Evolutionary conservation across 2,329 filamentous ascomycete genomes (phyloP).

Genomic region (Ophiostoma fasciatum): DNA sequence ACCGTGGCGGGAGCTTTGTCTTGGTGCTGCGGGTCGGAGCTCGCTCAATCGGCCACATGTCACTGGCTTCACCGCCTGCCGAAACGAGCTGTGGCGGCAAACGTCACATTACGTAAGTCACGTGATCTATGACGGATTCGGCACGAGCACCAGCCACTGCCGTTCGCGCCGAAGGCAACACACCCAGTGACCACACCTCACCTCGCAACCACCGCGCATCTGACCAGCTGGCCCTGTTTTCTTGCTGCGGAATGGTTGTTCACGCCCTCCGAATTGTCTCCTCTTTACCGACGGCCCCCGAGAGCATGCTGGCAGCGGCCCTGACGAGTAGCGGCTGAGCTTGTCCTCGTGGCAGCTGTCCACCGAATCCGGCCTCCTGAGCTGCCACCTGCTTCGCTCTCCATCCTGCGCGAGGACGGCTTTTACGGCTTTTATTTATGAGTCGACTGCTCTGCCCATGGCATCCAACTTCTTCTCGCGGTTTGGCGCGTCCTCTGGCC

Average conservation of each 20-base stretch:
- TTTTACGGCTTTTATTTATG: no score
- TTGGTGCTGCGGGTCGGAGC: background rate
- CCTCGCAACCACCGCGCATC: background rate
- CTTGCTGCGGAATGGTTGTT: background rate
- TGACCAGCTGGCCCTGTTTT: conserved; percentile 3
- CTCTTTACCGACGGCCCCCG: background rate
- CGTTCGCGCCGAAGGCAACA: conserved; percentile 9
- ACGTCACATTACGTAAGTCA: no score
- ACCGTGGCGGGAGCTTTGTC: background rate
- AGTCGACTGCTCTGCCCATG: conserved; percentile 23
- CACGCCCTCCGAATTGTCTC: background rate
- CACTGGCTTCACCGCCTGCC: conserved; percentile 8
- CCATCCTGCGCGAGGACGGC: no score
- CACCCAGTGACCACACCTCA: no score
- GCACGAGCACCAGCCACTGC: no score
- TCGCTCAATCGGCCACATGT: no score
- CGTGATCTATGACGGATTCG: no score
- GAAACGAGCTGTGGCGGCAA: background rate
- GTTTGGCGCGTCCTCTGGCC: conserved; percentile 21
- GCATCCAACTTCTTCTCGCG: conserved; percentile 33
- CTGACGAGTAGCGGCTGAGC: conserved; percentile 1
- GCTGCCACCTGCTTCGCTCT: no score
- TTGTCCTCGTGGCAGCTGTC: conserved; percentile 2
- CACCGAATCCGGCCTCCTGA: background rate
- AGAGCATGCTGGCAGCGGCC: conserved; percentile 2